Percentiles rank a stretch among this genome's conserved stretches.
These are phyloP conservation scores for Penicillium robsamsonii DNA, from an alignment of 495 filamentous ascomycete genomes.

Conservation along the genomic window DNA sequence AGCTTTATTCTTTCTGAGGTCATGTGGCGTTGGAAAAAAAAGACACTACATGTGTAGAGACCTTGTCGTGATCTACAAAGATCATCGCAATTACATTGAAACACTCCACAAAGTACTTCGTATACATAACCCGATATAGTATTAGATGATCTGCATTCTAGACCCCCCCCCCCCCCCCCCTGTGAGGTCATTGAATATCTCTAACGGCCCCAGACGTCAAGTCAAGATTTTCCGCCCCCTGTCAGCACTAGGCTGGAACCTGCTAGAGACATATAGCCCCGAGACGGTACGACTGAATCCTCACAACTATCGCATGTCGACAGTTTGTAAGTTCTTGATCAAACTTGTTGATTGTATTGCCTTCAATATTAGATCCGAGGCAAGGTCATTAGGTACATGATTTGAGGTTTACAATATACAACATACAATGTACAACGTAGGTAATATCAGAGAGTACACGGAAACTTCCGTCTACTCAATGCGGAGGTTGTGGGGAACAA, in stretches of 20 bases:
- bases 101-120: background rate
- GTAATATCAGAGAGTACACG: background rate
- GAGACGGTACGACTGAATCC: background rate
- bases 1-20: background rate
- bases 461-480: background rate
- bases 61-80: background rate
- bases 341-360: background rate
- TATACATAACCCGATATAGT: background rate
- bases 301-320: background rate
- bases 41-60: background rate
- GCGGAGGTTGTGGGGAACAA: conserved; percentile 1
- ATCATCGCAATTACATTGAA: background rate
- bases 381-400: background rate
- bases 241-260: background rate
- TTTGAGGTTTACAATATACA: background rate
- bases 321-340: background rate
- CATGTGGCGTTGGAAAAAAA: background rate
- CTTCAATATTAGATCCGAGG: background rate
- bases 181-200: background rate
- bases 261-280: background rate
- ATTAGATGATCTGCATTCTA: background rate
- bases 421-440: background rate
- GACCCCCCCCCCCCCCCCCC: background rate
- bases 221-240: background rate
- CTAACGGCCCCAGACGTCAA: background rate